These are phyloP conservation scores for Fusarium humuli DNA, from an alignment of 2,329 filamentous ascomycete genomes.

Conservation along the genomic window DNA sequence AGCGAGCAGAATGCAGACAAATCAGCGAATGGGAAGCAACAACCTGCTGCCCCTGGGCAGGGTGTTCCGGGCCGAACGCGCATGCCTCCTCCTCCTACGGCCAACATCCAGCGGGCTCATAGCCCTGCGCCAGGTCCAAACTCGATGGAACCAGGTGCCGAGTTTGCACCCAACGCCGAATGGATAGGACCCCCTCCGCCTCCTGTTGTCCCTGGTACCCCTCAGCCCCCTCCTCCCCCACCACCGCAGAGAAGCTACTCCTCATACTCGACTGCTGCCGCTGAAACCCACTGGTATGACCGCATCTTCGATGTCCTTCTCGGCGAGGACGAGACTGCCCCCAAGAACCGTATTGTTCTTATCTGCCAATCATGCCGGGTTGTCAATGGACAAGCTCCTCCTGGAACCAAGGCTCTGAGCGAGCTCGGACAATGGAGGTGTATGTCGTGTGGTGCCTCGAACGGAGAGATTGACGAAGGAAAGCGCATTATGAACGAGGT, in stretches of 20 bases:
- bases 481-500: constrained; percentile 78
- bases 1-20: constrained; percentile 27
- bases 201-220: constrained; percentile 54
- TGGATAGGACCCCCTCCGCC: constrained; percentile 48
- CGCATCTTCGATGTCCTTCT: constrained; percentile 90
- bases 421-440: constrained; percentile 92
- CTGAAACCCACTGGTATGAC: constrained; percentile 86
- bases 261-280: constrained; percentile 37
- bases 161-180: constrained; percentile 79
- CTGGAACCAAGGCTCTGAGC: constrained; percentile 79
- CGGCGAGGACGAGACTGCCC: constrained; percentile 92
- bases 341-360: constrained; percentile 89
- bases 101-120: constrained; percentile 66
- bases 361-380: constrained; percentile 86
- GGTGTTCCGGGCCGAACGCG: constrained; percentile 56
- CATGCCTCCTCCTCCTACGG: constrained; percentile 70
- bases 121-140: constrained; percentile 48
- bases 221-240: constrained; percentile 30
- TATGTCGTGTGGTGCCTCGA: constrained; percentile 82
- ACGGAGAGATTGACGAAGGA: constrained; percentile 83
- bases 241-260: constrained; percentile 27
- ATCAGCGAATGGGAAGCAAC: constrained; percentile 28
- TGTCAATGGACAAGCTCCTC: constrained; percentile 95
- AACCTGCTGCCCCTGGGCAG: constrained; percentile 4
- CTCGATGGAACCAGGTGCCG: constrained; percentile 61